A percentile compares a stretch with the other conserved stretches of the same genome.
Conservation (phyloP, 2,329 filamentous ascomycete species). For the Aspergillus niger region DNA sequence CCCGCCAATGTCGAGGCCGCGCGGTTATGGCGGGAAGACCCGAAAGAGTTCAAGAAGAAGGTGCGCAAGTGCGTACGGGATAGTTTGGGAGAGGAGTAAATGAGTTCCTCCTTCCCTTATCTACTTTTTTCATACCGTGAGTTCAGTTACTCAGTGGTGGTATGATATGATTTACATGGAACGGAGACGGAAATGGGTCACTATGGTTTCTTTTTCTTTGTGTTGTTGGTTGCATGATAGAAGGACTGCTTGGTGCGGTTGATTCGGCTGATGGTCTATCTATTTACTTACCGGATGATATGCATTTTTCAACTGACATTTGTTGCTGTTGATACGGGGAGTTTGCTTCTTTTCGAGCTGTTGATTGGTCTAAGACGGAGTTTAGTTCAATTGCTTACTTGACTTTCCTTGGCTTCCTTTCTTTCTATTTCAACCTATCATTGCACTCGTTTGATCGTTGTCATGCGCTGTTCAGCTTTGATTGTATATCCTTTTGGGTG, state of each 20-base stretch:
- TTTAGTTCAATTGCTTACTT: neutral
- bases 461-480: neutral
- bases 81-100: conserved; percentile 71
- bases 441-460: neutral
- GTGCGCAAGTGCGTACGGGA: conserved; percentile 79
- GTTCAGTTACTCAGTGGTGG: too few relatives aligned
- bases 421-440: neutral
- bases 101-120: neutral
- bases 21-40: conserved; percentile 79
- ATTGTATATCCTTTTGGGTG: neutral
- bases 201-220: neutral
- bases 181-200: too few relatives aligned
- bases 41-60: conserved; percentile 73
- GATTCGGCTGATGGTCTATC: neutral
- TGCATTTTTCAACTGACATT: neutral
- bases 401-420: neutral
- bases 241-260: neutral
- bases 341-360: neutral
- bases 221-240: neutral
- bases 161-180: too few relatives aligned
- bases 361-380: neutral
- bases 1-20: conserved; percentile 95
- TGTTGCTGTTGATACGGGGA: neutral
- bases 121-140: neutral
- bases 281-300: neutral